phyloP scores from a whole-genome alignment of 108 stramenopile genomes.

The Mediolabrus comicus region DNA sequence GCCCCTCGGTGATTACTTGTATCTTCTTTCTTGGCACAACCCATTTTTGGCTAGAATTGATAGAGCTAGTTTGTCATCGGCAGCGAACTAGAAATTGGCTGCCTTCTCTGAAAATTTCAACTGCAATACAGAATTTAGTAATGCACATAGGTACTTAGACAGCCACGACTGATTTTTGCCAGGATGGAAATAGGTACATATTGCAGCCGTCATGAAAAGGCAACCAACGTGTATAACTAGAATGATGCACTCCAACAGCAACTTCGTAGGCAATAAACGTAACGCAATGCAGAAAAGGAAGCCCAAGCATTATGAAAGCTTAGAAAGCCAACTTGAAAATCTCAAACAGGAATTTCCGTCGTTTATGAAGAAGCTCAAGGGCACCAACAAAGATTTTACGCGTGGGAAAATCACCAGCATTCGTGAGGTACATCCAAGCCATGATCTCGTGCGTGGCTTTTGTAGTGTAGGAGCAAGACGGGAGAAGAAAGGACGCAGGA shows the following conservation, averaged over 20 bases:
- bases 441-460: neutral
- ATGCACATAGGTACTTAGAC: no score
- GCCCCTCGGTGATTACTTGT: slow-evolving; percentile 27
- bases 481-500: neutral
- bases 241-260: neutral
- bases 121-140: no score
- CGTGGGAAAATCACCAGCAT: neutral
- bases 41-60: slow-evolving; percentile 24
- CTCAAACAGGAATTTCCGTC: neutral
- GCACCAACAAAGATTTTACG: neutral
- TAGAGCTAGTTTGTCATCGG: neutral
- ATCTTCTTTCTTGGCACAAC: slow-evolving; percentile 37
- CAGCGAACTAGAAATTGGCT: no score
- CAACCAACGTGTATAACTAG: no score
- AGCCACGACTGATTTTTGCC: no score
- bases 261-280: neutral
- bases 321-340: neutral
- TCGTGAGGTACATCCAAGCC: neutral
- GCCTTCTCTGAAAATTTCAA: no score
- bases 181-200: no score
- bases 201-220: no score
- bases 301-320: neutral
- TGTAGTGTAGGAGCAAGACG: neutral
- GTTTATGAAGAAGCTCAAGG: neutral
- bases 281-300: neutral